These are phyloP conservation scores for Mycena capillaripes DNA, from an alignment of 768 basidiomycete genomes.

Conservation along the genomic window DNA sequence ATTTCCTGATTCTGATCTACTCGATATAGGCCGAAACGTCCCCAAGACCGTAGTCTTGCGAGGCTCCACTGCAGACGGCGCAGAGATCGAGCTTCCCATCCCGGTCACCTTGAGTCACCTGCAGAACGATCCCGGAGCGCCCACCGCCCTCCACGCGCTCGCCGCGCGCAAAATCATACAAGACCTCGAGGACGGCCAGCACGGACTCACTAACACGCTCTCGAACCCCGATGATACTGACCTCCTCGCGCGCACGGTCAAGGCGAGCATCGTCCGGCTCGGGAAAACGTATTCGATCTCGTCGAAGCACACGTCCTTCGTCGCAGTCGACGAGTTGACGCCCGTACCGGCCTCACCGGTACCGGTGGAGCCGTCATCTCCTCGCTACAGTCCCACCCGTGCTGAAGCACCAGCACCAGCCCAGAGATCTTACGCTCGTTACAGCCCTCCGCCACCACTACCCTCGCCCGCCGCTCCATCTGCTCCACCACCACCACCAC, in stretches of 20 bases:
- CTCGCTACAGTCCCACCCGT: background rate
- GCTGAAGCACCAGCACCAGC: background rate
- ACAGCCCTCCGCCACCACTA: no score
- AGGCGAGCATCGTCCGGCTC: slow-evolving; percentile 32
- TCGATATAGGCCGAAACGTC: slow-evolving; percentile 20
- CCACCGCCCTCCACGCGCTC: slow-evolving; percentile 34
- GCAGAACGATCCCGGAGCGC: slow-evolving; percentile 21
- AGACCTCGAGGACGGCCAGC: slow-evolving; percentile 37
- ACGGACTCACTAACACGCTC: slow-evolving; percentile 9
- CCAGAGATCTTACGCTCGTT: no score
- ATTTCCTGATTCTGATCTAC: background rate
- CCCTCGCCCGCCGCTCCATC: no score
- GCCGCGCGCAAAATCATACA: slow-evolving; percentile 36
- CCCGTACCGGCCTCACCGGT: background rate
- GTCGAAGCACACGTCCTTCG: slow-evolving; percentile 33
- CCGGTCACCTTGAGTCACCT: slow-evolving; percentile 30
- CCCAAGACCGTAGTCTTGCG: slow-evolving; percentile 31
- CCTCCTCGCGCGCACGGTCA: slow-evolving; percentile 22
- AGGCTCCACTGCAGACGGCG: slow-evolving; percentile 32
- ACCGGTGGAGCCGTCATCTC: no score
- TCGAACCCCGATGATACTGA: slow-evolving; percentile 25
- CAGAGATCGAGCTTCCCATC: slow-evolving; percentile 33
- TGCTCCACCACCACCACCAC: no score
- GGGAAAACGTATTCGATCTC: slow-evolving; percentile 35
- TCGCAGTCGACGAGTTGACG: slow-evolving; percentile 33